Evolutionary conservation across 441 rosid species (phyloP), one percentile per base, ranked within the genome.

Genomic region (Isatis lusitanica): DNA sequence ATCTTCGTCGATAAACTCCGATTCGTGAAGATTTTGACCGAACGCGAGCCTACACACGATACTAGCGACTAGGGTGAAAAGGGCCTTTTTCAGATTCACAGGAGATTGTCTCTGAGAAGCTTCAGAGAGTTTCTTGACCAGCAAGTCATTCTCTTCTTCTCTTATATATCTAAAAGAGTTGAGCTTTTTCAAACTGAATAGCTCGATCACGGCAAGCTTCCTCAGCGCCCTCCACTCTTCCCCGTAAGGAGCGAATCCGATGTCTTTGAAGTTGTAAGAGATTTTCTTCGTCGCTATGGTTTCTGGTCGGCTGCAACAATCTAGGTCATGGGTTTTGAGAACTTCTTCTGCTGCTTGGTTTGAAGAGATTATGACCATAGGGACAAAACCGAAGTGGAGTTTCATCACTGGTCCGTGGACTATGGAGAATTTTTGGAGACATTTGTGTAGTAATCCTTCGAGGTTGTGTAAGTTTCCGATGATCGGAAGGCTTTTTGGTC

Each of bases 171-270:
- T 70, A 74, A 86, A 88, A 0, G 88, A 78, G 24, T 74, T 76
- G 1, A 66, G 81, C 39, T 78, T 82, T 48, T 83, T 86, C 57
- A 63, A n/a, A 74, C 85, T 85, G 33, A 86, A 85, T 30, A 90
- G 71, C 76, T 90, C 82, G 0, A 78, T 6, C 13, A 83, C 79
- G 15, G 72, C 53, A 0, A 83, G 33, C 64, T 88, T 88, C 15
- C 84, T 73, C 66, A 81, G 35, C 3, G 83, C 75, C 50, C 90
- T 84, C 88, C 90, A 86, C 16, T 75, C 65, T 40, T 79, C 62
- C 0, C 80, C 71, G 13, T 83, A 90, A 0, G 86, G 85, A 4
- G 84, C 59, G 11, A 84, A 84, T 9, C 78, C 81, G 0, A 85
- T 57, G 51, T 86, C 93, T 4, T 63, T 40, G 24, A 48, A 79